Conservation (phyloP, 2,329 filamentous ascomycete genomes). For the Hortaea werneckii region DNA sequence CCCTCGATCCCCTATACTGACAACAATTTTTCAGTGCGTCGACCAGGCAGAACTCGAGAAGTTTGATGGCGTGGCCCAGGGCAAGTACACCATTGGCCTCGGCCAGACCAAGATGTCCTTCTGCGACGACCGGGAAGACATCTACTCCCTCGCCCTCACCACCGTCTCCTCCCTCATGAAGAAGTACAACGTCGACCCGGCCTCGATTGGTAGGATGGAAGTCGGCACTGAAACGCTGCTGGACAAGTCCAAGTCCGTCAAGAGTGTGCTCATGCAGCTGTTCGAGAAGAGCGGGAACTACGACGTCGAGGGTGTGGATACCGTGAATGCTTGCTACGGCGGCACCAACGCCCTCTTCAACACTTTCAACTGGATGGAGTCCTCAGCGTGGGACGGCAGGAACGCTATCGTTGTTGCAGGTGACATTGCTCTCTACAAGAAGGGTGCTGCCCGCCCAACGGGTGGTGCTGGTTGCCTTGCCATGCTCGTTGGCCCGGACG, state of each 20-base stretch:
- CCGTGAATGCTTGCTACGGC: slow-evolving; percentile 45
- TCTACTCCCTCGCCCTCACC: slow-evolving; percentile 45
- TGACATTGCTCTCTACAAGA: slow-evolving; percentile 46
- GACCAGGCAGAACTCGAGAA: slow-evolving; percentile 45
- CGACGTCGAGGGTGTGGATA: slow-evolving; percentile 45
- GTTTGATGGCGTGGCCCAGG: slow-evolving; percentile 43
- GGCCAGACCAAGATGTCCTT: slow-evolving; percentile 48
- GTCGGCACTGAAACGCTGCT: slow-evolving; percentile 45
- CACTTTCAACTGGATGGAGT: slow-evolving; percentile 45
- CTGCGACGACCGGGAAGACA: slow-evolving; percentile 46
- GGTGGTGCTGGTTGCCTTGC: slow-evolving; percentile 45
- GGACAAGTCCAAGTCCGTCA: slow-evolving; percentile 47
- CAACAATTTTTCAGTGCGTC: slow-evolving; percentile 34
- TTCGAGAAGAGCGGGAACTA: slow-evolving; percentile 43
- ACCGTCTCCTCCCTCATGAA: slow-evolving; percentile 41
- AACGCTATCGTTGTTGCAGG: slow-evolving; percentile 43
- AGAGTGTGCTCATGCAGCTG: slow-evolving; percentile 45
- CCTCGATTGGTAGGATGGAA: slow-evolving; percentile 41
- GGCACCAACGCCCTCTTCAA: slow-evolving; percentile 47
- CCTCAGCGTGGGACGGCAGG: slow-evolving; percentile 43
- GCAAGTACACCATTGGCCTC: slow-evolving; percentile 46
- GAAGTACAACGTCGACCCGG: slow-evolving; percentile 44
- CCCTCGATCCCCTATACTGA: not conserved
- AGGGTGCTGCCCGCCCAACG: slow-evolving; percentile 43
- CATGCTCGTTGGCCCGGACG: slow-evolving; percentile 43